Evolutionary conservation across 139 green algal species (phyloP), one percentile per base, ranked within the genome.

Genomic region (Nannochloris sp.): DNA sequence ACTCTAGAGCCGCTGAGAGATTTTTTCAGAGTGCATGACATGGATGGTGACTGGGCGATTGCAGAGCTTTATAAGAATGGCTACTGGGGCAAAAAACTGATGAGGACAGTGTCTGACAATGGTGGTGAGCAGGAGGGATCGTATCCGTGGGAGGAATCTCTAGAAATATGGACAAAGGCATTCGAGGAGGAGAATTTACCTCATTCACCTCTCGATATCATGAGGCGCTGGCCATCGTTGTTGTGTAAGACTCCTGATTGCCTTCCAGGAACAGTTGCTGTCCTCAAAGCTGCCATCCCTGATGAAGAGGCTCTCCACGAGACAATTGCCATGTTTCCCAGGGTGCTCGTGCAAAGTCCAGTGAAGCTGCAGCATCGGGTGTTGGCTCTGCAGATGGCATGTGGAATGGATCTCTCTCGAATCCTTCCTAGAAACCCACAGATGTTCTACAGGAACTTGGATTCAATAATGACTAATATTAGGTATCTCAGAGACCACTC

Each of bases 401-500:
- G 20, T 56, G 58, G 25, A 11, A 31, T 29, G 25, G 58, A 64
- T 29, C 20, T 64, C 9, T 31, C 20, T 17, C n/a, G 43, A 16
- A 50, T 64, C 4, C 25, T 64, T 25, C 20, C 25, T 28, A 31
- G 20, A 31, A 51, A 50, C 13, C 58, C 58, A 17, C 25, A 31
- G 17, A 17, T 64, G n/a, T 51, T 64, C 9, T 31, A 49, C 20
- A 49, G 20, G 14, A 17, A 29, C 30, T 56, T 64, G 25, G 58
- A 64, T 28, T 49, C 20, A 31, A 59, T 64, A n/a, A 31, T 64
- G 20, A 14, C 58, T 17, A 64, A 64, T 51, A 31, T 64, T 53
- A 53, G 46, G 46, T 10, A 53, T 23, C n/a, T 53, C 9, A 20
- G 46, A 28, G 46, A 53, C n/a, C n/a, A 53, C n/a, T 53, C 46